phyloP scores from a whole-genome alignment of 192 early-diverging fungal species.

The Paraglomus brasilianum region DNA sequence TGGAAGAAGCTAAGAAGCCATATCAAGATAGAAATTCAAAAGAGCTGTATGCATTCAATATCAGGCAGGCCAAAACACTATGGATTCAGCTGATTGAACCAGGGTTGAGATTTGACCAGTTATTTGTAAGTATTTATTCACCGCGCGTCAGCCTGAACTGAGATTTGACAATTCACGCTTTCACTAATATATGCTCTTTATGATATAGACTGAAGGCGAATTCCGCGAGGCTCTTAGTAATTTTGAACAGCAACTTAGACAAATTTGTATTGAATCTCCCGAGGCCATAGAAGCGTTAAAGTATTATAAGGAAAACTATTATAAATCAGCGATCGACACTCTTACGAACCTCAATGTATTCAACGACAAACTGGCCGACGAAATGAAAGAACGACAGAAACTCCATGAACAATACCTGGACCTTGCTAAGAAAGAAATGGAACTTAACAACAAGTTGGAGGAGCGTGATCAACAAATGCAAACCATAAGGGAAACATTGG shows the following conservation, averaged over 20 bases:
- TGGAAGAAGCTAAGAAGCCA: neutral
- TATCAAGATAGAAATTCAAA: constrained; percentile 17
- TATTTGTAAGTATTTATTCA: constrained; percentile 7
- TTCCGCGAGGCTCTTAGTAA: constrained; percentile 5
- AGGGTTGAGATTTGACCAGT: neutral
- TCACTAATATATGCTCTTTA: neutral
- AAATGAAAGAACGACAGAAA: constrained; percentile 11
- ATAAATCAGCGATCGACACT: neutral
- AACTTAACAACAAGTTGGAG: neutral
- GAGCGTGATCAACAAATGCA: no score
- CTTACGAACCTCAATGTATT: neutral
- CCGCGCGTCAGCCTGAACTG: neutral
- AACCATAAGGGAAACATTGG: no score
- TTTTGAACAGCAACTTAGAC: constrained; percentile 2
- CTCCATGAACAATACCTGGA: neutral
- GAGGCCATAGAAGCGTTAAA: constrained; percentile 1
- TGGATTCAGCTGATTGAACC: neutral
- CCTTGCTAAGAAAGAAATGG: neutral
- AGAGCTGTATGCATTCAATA: neutral
- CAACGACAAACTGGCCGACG: neutral
- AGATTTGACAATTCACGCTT: neutral
- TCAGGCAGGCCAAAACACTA: neutral
- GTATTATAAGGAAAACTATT: neutral
- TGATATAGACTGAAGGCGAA: neutral
- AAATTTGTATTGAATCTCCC: neutral